Evolutionary conservation across 164 flowering plant genomes (phyloP).

Genomic region (Taxillus chinensis): DNA sequence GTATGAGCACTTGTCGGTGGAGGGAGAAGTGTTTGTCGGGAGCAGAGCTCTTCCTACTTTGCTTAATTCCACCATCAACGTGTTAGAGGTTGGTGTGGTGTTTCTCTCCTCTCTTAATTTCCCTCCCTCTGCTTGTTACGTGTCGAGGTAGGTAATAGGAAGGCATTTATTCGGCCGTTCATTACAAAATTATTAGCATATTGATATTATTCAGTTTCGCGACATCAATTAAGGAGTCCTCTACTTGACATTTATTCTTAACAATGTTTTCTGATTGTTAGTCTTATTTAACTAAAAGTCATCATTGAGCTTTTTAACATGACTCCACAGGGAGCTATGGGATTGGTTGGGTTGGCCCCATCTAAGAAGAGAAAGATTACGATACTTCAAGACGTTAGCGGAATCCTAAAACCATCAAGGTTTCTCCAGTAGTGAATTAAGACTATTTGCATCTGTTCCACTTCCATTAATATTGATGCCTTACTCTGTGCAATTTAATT

Average conservation of each 20-base stretch:
- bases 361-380: slow-evolving; percentile 40
- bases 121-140: not conserved
- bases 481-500: not conserved
- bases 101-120: not conserved
- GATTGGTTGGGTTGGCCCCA: slow-evolving; percentile 27
- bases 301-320: no score
- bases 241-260: no score
- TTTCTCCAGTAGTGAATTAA: slow-evolving; percentile 1
- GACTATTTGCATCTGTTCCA: not conserved
- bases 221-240: no score
- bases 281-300: no score
- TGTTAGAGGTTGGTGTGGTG: slow-evolving; percentile 26
- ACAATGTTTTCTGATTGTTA: no score
- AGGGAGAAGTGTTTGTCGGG: slow-evolving; percentile 41
- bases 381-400: slow-evolving; percentile 42
- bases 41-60: slow-evolving; percentile 51
- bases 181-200: no score
- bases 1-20: slow-evolving; percentile 33
- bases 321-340: slow-evolving; percentile 25
- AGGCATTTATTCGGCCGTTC: no score
- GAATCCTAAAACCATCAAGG: slow-evolving; percentile 60
- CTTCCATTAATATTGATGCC: no score
- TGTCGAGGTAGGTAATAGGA: no score
- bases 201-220: no score
- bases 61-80: slow-evolving; percentile 27